Conservation (phyloP, 768 basidiomycete species). For the Tricholoma terreum region DNA sequence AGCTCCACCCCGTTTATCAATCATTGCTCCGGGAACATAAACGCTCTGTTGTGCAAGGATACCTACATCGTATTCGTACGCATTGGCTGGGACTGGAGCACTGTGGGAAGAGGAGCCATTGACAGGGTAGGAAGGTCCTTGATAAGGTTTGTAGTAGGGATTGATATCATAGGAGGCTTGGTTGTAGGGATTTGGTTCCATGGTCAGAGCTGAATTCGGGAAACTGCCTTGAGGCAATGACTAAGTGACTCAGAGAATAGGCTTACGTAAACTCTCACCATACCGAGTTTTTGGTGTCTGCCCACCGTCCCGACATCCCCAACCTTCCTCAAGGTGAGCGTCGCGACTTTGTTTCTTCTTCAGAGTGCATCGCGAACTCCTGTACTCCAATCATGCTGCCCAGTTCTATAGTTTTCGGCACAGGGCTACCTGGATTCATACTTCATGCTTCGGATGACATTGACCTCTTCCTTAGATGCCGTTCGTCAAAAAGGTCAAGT, state of each 20-base stretch:
- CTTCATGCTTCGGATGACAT: constrained; percentile 30
- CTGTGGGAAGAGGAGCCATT: constrained; percentile 63
- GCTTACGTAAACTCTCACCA: constrained; percentile 17
- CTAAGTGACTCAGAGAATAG: background rate
- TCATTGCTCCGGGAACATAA: constrained; percentile 89
- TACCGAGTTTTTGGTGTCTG: constrained; percentile 11
- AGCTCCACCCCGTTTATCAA: constrained; percentile 82
- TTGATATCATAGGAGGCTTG: constrained; percentile 60
- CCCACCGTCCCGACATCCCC: constrained; percentile 28
- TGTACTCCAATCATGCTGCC: background rate
- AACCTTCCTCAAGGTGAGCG: constrained; percentile 40
- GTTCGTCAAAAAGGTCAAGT: constrained; percentile 97
- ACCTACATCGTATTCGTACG: constrained; percentile 90
- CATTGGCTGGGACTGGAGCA: constrained; percentile 84
- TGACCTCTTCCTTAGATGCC: constrained; percentile 58
- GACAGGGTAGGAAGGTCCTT: constrained; percentile 67
- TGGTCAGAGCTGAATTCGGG: no score
- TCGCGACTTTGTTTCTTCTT: background rate
- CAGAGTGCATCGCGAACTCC: background rate
- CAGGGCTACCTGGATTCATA: constrained; percentile 27
- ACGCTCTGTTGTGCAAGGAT: constrained; percentile 89
- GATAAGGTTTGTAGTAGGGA: constrained; percentile 80
- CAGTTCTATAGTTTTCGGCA: background rate
- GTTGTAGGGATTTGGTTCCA: constrained; percentile 48
- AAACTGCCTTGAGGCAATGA: background rate